phyloP scores from a whole-genome alignment of 208 protist genomes.

The Leishmania lainsoni region DNA sequence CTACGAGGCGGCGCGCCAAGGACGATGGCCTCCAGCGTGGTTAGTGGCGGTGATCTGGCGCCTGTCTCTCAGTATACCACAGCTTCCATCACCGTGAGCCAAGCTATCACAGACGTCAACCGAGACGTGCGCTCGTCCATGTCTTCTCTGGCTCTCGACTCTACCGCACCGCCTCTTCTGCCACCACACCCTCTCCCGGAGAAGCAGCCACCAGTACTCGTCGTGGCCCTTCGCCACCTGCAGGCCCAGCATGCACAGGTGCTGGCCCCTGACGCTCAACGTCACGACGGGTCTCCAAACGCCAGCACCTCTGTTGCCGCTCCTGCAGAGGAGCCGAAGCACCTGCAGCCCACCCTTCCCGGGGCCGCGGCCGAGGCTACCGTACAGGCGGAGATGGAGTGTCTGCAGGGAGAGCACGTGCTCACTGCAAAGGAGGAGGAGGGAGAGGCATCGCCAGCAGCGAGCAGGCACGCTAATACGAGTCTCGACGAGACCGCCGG shows the following conservation, averaged over 20 bases:
- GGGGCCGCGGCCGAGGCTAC: neutral
- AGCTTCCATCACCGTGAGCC: neutral
- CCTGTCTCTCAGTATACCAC: neutral
- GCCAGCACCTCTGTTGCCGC: neutral
- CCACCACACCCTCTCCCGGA: neutral
- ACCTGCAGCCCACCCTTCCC: neutral
- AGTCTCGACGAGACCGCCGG: neutral
- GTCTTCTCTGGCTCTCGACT: neutral
- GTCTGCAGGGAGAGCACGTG: conserved; percentile 13
- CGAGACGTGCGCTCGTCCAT: neutral
- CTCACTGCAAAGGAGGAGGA: neutral
- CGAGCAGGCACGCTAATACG: neutral
- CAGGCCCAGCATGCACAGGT: conserved; percentile 16
- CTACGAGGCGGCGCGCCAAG: neutral
- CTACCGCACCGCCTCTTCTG: neutral
- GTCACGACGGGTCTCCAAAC: neutral
- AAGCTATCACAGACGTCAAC: neutral
- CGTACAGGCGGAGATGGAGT: conserved; percentile 23
- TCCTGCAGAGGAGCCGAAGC: conserved; percentile 17
- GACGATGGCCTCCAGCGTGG: neutral
- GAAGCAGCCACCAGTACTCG: neutral
- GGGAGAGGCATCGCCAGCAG: too few species aligned
- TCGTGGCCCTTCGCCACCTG: conserved; percentile 22
- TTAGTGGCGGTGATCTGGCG: neutral
- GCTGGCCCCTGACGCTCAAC: neutral